These are phyloP conservation scores for Peziza echinospora DNA, from an alignment of 495 filamentous ascomycete species.

Conservation along the genomic window DNA sequence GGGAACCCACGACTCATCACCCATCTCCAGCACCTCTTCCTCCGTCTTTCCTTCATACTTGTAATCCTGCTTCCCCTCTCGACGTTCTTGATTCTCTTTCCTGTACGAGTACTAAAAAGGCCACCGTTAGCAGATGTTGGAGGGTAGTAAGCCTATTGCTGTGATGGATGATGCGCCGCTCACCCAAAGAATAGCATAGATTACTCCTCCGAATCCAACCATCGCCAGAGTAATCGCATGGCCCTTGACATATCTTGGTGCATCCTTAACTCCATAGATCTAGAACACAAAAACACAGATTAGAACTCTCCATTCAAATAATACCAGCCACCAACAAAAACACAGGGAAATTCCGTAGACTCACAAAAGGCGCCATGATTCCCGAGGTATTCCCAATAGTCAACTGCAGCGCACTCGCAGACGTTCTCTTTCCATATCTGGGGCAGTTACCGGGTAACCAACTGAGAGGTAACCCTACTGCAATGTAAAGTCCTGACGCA, in stretches of 20 bases:
- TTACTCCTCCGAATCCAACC: slow-evolving; percentile 18
- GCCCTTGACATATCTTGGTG: slow-evolving; percentile 25
- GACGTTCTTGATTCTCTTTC: slow-evolving; percentile 33
- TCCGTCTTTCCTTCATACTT: slow-evolving; percentile 35
- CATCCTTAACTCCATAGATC: too few relatives aligned
- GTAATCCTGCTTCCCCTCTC: slow-evolving; percentile 29
- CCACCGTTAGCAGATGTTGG: too few relatives aligned
- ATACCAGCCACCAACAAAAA: too few relatives aligned
- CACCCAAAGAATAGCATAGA: slow-evolving; percentile 27
- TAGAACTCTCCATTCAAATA: too few relatives aligned
- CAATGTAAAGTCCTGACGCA: slow-evolving; percentile 47
- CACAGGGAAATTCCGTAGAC: too few relatives aligned
- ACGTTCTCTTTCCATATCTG: slow-evolving; percentile 50
- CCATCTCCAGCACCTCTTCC: slow-evolving; percentile 45
- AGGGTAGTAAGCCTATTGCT: too few relatives aligned
- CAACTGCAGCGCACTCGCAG: slow-evolving; percentile 46
- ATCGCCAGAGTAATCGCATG: slow-evolving; percentile 25
- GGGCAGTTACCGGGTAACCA: slow-evolving; percentile 39
- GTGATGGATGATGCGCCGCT: too few relatives aligned
- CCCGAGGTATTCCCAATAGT: slow-evolving; percentile 46
- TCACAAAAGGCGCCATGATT: slow-evolving; percentile 48
- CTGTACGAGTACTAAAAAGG: slow-evolving; percentile 32
- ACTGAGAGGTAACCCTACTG: slow-evolving; percentile 46
- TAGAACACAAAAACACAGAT: too few relatives aligned
- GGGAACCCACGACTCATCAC: slow-evolving; percentile 30